Base-by-base conservation (phyloP, 768 basidiomycete genomes). In the Boletus bicolor region DNA sequence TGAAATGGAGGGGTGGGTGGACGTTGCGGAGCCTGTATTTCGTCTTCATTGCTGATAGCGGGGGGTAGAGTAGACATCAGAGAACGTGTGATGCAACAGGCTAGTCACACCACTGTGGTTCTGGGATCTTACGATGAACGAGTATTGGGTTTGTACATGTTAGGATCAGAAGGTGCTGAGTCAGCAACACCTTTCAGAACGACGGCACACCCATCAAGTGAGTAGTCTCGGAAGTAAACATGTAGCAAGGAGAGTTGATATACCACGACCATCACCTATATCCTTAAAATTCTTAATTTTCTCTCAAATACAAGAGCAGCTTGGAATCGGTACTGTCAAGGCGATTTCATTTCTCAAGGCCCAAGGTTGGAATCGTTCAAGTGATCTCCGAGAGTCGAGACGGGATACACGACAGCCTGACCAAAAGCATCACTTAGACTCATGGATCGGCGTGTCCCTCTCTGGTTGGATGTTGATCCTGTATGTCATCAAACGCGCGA, bases 1-100 rank as follows among this genome's bases (percentile, higher is more conserved):
- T 91, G 80, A 11, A 77, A 76, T n/a, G 87, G 86, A 12, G 88
- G 88, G 4, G 88, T 86, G 1, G 85, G 85, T 19, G 83, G 85
- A 17, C 81, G 77, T 64, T 86, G 80, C 8, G 79, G 82, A 12
- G 76, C 73, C 10, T 78, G 76, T 44, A 81, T 68, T 46, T 85
- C 83, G 10, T 86, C 84, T n/a, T 84, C 83, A 60, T 77, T 78
- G 46, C 58, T 65, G 39, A 64, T 67, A 2, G 48, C 26, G 9
- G 56, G 7, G 10, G 60, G 58, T 56, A 67, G 43, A 24, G 49
- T 50, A 34, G 72, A 70, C 71, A 72, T 72, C 15, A 2, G 32
- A 37, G 32, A 26, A 44, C 10, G 21, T 37, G 36, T 35, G 5
- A 5, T 58, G 28, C 35, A 59, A 42, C 9, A 51, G 15, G 30